These are phyloP conservation scores for Eutypa lata DNA, from an alignment of 2,329 filamentous ascomycete species.

Conservation along the genomic window DNA sequence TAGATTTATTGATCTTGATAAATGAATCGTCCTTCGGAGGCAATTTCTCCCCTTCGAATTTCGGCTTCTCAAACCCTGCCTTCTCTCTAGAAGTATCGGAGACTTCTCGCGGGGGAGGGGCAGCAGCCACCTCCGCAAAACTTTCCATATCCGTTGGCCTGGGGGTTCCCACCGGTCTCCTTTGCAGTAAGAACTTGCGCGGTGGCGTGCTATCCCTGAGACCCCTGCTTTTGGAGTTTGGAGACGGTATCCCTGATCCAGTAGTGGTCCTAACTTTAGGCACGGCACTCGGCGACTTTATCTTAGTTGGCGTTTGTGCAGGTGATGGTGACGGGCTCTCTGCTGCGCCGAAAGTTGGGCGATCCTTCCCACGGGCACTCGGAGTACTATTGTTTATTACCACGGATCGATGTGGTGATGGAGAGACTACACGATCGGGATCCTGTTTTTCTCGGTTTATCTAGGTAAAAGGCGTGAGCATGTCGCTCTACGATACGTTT, in stretches of 20 bases:
- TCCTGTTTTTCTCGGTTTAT: background rate
- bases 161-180: background rate
- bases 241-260: background rate
- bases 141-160: background rate
- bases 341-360: background rate
- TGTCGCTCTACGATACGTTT: background rate
- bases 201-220: background rate
- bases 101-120: background rate
- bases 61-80: too few relatives aligned
- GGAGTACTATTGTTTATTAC: background rate
- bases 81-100: background rate
- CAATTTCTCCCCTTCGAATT: background rate
- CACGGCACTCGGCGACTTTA: background rate
- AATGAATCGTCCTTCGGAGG: background rate
- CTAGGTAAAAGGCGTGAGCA: background rate
- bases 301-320: background rate
- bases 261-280: background rate
- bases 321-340: background rate
- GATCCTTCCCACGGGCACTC: background rate
- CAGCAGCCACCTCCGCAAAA: background rate
- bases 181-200: background rate
- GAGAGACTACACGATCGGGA: background rate
- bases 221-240: background rate
- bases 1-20: background rate
- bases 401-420: background rate